Percentiles rank a stretch among this genome's conserved stretches.
Conservation (phyloP, 306 rosid genomes). For the Trifolium pratense region DNA sequence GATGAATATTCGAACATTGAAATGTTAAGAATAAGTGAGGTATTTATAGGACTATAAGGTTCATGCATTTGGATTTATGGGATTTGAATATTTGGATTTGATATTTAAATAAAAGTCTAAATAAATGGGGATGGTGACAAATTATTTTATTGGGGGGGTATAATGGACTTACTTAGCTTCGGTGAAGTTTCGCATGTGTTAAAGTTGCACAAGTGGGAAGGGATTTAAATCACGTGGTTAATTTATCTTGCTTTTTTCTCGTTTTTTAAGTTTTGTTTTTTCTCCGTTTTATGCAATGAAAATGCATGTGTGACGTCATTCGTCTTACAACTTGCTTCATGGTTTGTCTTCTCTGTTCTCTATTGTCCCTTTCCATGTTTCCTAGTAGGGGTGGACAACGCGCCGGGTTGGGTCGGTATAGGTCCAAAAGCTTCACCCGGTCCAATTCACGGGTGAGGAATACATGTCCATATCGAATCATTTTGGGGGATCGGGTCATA, state of each 20-base stretch:
- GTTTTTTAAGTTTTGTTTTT: background rate
- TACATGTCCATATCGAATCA: too few species aligned
- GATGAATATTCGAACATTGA: slow-evolving; percentile 43
- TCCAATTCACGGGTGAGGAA: too few species aligned
- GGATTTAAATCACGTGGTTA: slow-evolving; percentile 62
- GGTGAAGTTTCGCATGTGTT: slow-evolving; percentile 59
- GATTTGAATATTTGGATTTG: background rate
- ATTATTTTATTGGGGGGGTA: background rate
- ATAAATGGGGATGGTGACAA: background rate
- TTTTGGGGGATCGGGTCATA: too few species aligned
- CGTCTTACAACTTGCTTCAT: slow-evolving; percentile 25
- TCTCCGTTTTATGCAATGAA: slow-evolving; percentile 10
- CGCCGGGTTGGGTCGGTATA: too few species aligned
- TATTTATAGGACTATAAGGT: slow-evolving; percentile 58
- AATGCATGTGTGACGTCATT: slow-evolving; percentile 44
- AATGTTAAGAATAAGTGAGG: background rate
- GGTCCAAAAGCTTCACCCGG: too few species aligned
- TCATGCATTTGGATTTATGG: slow-evolving; percentile 52
- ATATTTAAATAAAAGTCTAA: background rate
- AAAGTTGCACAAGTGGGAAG: slow-evolving; percentile 34
- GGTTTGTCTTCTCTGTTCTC: slow-evolving; percentile 44
- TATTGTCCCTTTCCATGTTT: slow-evolving; percentile 4
- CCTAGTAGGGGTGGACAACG: too few species aligned
- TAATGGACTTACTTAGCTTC: slow-evolving; percentile 39
- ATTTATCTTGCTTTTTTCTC: background rate